phyloP scores from a whole-genome alignment of 169 alveolate genomes.

The Miamiensis avidus region DNA sequence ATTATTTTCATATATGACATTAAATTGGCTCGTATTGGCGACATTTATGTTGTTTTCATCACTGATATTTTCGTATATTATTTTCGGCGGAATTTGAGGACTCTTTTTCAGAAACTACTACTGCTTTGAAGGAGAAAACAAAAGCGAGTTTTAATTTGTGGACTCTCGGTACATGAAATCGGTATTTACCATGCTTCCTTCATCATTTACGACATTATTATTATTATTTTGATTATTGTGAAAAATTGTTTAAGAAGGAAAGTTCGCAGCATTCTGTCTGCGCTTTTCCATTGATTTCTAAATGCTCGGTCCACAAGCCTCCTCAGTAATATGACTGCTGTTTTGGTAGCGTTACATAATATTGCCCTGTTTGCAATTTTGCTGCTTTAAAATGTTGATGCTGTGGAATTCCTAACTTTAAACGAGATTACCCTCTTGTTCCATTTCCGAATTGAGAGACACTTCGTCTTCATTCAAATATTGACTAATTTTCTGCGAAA shows the following conservation, averaged over 20 bases:
- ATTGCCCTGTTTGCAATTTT: neutral
- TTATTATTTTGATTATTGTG: too few species aligned
- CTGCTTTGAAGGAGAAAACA: neutral
- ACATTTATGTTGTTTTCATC: neutral
- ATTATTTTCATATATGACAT: neutral
- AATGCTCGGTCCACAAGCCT: neutral
- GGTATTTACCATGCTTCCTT: too few species aligned
- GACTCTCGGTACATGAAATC: too few species aligned
- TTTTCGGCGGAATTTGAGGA: neutral
- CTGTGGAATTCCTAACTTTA: neutral
- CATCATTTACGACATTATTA: neutral
- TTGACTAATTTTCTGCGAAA: too few species aligned
- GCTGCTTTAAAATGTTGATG: neutral
- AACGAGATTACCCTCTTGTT: neutral
- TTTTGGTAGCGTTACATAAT: neutral
- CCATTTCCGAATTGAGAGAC: too few species aligned
- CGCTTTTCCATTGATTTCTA: neutral
- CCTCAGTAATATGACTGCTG: neutral
- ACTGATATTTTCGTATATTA: too few species aligned
- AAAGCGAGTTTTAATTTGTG: too few species aligned
- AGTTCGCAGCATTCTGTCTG: neutral
- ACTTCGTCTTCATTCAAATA: too few species aligned
- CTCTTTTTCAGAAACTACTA: neutral
- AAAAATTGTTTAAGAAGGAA: too few species aligned
- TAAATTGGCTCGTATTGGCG: neutral